Conservation (phyloP, 108 stramenopile genomes). For the Cyclotella atomus region DNA sequence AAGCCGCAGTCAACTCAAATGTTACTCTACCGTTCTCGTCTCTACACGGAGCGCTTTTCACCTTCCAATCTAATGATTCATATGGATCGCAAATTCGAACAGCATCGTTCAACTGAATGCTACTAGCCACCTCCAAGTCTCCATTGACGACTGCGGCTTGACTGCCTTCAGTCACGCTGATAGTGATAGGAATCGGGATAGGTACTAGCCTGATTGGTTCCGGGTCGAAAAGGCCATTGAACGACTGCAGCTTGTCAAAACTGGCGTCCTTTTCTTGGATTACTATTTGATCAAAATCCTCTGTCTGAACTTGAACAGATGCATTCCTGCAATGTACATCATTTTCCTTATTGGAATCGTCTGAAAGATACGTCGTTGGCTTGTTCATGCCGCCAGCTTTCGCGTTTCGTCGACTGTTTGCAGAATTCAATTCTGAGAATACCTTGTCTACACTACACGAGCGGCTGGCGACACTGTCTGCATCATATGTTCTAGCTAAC, state of each 20-base stretch:
- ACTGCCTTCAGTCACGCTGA: slow-evolving; percentile 26
- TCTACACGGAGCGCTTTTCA: not conserved
- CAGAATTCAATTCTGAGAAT: slow-evolving; percentile 16
- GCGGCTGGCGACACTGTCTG: slow-evolving; percentile 2
- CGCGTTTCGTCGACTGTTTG: not conserved
- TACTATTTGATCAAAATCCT: not conserved
- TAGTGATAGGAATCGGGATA: slow-evolving; percentile 33
- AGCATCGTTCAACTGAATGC: slow-evolving; percentile 20
- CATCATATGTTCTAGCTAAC: not conserved
- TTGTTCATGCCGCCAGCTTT: not conserved
- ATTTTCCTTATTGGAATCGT: slow-evolving; percentile 9
- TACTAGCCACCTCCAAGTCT: not conserved
- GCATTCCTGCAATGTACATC: not conserved
- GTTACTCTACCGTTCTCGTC: slow-evolving; percentile 14
- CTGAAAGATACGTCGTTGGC: not conserved
- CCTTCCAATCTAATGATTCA: slow-evolving; percentile 38
- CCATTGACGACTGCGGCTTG: slow-evolving; percentile 31
- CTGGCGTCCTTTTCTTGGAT: not conserved
- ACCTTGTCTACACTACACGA: slow-evolving; percentile 12
- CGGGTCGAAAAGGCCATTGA: not conserved
- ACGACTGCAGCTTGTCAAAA: not conserved
- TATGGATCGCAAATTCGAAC: slow-evolving; percentile 35
- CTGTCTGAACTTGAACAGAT: slow-evolving; percentile 32
- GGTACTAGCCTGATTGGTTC: slow-evolving; percentile 14
- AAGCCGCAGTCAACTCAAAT: slow-evolving; percentile 12